Percentiles rank a stretch among this genome's conserved stretches.
Conservation (phyloP, 805 yeast species). For the Saccharomycopsis fibuligera region DNA sequence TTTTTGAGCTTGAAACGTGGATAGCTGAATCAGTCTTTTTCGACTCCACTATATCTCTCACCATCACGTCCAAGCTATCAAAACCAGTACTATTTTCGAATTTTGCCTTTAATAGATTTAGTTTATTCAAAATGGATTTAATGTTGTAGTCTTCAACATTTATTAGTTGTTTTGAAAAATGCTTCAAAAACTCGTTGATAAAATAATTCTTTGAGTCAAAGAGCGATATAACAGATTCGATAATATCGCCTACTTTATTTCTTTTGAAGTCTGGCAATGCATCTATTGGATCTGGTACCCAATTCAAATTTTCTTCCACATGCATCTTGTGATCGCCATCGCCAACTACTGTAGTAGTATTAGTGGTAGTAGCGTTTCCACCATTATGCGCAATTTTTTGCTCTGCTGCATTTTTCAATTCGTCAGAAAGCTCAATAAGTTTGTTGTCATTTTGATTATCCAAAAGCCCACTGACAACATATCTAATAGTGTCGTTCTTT, state of each 20-base stretch:
- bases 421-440: conserved; percentile 40
- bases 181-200: conserved; percentile 53
- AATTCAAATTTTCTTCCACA: conserved; percentile 32
- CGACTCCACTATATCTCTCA: conserved; percentile 61
- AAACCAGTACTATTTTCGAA: conserved; percentile 48
- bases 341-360: conserved; percentile 4
- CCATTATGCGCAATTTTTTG: too few species aligned
- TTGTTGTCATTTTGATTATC: conserved; percentile 33
- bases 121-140: conserved; percentile 34
- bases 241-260: conserved; percentile 54
- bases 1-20: conserved; percentile 21
- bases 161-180: conserved; percentile 55
- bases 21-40: conserved; percentile 36
- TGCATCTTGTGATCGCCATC: neutral
- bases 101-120: conserved; percentile 51
- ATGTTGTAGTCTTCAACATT: conserved; percentile 33
- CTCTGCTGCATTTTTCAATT: conserved; percentile 35
- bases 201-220: conserved; percentile 65
- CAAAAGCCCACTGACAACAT: conserved; percentile 66
- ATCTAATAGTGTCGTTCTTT: conserved; percentile 65
- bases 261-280: conserved; percentile 77
- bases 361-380: conserved; percentile 6
- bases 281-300: conserved; percentile 87
- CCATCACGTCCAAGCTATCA: conserved; percentile 75
- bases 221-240: conserved; percentile 65